Base-by-base conservation (phyloP, 768 basidiomycete species). In the Mycena latifolia region DNA sequence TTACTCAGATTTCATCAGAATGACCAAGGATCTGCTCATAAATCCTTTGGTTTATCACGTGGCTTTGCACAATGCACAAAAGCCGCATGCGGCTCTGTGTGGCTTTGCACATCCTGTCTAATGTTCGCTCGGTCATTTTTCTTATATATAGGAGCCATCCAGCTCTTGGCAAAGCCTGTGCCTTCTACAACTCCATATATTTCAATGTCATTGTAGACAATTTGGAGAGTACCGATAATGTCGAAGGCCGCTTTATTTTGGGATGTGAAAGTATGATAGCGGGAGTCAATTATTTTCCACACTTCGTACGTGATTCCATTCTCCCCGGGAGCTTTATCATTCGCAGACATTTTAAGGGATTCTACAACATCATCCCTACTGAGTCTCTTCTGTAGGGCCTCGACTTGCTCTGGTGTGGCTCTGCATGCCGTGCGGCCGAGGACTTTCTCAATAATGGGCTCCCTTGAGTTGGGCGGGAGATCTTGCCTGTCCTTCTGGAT, bases 101-200 rank as follows among this genome's bases (percentile, higher is more conserved):
- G n/a, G n/a, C n/a, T n/a, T n/a, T n/a, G n/a, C n/a, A n/a, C n/a
- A n/a, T n/a, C n/a, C n/a, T n/a, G n/a, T n/a, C n/a, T n/a, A 6
- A 56, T 56, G 18, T 45, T 43, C 5, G 55, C 25, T 2, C 20
- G 31, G 33, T 52, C 17, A 20, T 52, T 52, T 15, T 52, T 52
- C n/a, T 52, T 52, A 27, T 52, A 35, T 20, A 52, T 52, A 2
- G 51, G 51, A 7, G 51, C 51, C 51, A 52, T 52, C 51, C 31
- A 52, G 51, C 31, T 52, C 12, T 52, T 33, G 33, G 51, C 51
- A 15, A 52, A 52, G 6, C 29, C 31, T 9, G 31, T 52, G 5
- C 31, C 51, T 12, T 31, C n/a, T 1, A 33, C 51, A 2, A 52
- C n/a, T 1, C 51, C 51, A 12, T 52, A 20, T n/a, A 11, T 8